A percentile compares a stretch with the other conserved stretches of the same genome.
These are phyloP conservation scores for Lentithecium fluviatile DNA, from an alignment of 495 filamentous ascomycete species.

Conservation along the genomic window DNA sequence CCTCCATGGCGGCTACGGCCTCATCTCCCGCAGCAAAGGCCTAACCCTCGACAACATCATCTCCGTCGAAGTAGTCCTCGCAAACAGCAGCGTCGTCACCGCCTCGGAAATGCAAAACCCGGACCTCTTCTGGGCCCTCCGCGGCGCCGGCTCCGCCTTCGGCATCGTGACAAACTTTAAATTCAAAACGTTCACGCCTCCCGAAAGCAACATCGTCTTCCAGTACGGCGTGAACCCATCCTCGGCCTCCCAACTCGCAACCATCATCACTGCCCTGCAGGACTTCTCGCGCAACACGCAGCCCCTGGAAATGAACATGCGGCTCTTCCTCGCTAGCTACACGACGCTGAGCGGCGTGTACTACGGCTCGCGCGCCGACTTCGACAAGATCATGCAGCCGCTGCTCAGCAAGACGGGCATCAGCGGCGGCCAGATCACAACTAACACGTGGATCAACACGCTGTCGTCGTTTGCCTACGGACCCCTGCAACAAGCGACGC, in stretches of 20 bases:
- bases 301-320: constrained; percentile 31
- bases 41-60: constrained; percentile 62
- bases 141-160: constrained; percentile 60
- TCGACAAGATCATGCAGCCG: constrained; percentile 24
- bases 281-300: constrained; percentile 22
- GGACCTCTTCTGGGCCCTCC: constrained; percentile 53
- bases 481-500: constrained; percentile 9
- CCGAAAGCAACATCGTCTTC: constrained; percentile 49
- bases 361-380: constrained; percentile 23
- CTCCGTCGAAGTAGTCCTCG: constrained; percentile 60
- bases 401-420: constrained; percentile 23
- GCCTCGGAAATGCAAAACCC: constrained; percentile 41
- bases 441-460: constrained; percentile 24
- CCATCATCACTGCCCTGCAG: constrained; percentile 20
- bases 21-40: constrained; percentile 61
- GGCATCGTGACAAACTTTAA: constrained; percentile 66
- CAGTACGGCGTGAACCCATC: constrained; percentile 33
- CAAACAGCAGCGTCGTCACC: constrained; percentile 53
- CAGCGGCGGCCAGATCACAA: not conserved
- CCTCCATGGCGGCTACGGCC: constrained; percentile 66
- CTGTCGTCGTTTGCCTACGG: constrained; percentile 20
- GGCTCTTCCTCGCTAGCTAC: constrained; percentile 12
- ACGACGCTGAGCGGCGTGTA: constrained; percentile 24
- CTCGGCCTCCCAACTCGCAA: not conserved
- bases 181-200: constrained; percentile 58